Percentiles rank a stretch among this genome's conserved stretches.
These are phyloP conservation scores for Leucosporidium yakuticum DNA, from an alignment of 768 basidiomycete genomes.

Conservation along the genomic window DNA sequence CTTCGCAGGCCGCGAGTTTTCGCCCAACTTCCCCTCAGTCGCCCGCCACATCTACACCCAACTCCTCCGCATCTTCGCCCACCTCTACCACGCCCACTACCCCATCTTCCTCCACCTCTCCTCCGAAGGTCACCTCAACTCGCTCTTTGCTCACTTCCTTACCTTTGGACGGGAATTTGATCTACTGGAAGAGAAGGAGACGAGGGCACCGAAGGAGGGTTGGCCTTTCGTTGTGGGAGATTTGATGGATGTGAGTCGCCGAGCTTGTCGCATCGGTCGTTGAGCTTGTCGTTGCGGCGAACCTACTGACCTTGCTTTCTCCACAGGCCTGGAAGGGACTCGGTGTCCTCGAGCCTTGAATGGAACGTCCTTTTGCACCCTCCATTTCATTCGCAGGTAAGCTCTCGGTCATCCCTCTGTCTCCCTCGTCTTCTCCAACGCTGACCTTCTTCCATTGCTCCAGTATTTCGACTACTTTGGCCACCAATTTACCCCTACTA, in stretches of 20 bases:
- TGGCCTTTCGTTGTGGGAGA: conserved; percentile 42
- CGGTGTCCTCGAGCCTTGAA: conserved; percentile 26
- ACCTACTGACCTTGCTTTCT: not conserved
- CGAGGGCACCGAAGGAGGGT: conserved; percentile 49
- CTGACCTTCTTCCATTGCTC: no score
- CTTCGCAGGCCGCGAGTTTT: conserved; percentile 73
- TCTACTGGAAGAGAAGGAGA: conserved; percentile 78
- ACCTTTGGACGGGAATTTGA: conserved; percentile 94
- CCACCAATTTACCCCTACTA: no score
- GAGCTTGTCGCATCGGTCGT: no score
- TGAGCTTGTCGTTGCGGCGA: not conserved
- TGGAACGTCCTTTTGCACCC: no score
- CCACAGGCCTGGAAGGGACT: conserved; percentile 31
- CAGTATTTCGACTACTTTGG: no score
- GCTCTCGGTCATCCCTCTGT: not conserved
- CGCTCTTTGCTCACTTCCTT: conserved; percentile 93
- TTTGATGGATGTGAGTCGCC: conserved; percentile 39
- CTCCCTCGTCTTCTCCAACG: no score
- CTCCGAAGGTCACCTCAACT: conserved; percentile 62
- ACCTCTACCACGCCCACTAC: conserved; percentile 94
- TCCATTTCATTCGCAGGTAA: conserved; percentile 1
- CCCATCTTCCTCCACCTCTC: conserved; percentile 77
- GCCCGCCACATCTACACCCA: conserved; percentile 90
- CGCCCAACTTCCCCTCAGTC: conserved; percentile 78
- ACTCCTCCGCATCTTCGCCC: conserved; percentile 91